Base-by-base conservation (phyloP, 2,329 filamentous ascomycete species). In the Ascochyta fabae region DNA sequence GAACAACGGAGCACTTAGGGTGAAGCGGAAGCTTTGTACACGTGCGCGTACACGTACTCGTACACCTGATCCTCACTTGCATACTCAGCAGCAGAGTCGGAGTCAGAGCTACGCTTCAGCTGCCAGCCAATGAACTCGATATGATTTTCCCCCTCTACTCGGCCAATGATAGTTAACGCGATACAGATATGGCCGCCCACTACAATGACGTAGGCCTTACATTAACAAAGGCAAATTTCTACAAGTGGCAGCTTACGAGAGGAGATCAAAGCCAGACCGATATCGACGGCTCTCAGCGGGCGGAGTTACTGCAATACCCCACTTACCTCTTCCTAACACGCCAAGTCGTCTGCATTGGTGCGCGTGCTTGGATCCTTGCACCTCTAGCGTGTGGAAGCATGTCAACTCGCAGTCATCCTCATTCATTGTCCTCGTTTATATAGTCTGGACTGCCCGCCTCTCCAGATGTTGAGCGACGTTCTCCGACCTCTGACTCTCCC, bases 401-500 rank as follows among this genome's bases (percentile, higher is more conserved):
- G 53, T 56, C 53, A 45, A 35, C 43, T 48, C 39, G 47, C 59
- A 60, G 61, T 60, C 65, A 66, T 64, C 59, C 24, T 35, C 45
- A 33, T 50, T 26, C 44, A 41, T 36, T 10, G 43, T 52, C 48
- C 23, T 39, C 39, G 53, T 58, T 52, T 66, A 68, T 67, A 71
- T 65, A 65, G 59, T 27, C 56, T 35, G 45, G 34, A 45, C 64
- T 67, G 66, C 55, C 52, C 46, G 53, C 64, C 58, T 48, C 59
- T 57, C 53, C 64, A 53, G 41, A 74, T 75, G 70, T 61, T 59
- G 58, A 59, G 47, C 58, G 59, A 60, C 58, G 59, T 38, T 34
- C 26, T 43, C 33, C 39, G 45, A 54, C 51, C 39, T 55, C 43
- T 53, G 48, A 58, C 48, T 62, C 52, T 38, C 39, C 59, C 26